Conservation (phyloP, 2,329 filamentous ascomycete species). For the Trichoderma endophyticum region DNA sequence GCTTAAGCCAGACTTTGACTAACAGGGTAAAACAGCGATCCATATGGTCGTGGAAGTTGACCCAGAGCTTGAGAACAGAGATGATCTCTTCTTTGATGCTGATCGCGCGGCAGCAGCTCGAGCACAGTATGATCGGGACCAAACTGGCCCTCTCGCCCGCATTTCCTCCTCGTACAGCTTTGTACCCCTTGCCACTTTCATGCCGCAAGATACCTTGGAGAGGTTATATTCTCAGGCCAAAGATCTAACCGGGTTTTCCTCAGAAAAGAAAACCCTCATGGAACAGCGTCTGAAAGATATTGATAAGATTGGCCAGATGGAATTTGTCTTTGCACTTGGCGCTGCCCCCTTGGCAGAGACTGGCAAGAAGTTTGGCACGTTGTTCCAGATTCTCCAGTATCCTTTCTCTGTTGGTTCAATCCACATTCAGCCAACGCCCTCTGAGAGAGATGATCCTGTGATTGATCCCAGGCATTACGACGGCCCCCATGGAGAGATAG, state of each 20-base stretch:
- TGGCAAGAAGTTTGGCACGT: conserved; percentile 45
- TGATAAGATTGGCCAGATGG: conserved; percentile 42
- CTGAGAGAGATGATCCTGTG: conserved; percentile 29
- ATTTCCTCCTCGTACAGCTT: conserved; percentile 43
- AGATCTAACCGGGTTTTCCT: conserved; percentile 21
- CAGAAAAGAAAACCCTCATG: conserved; percentile 30
- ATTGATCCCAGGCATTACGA: conserved; percentile 45
- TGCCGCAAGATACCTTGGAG: conserved; percentile 26
- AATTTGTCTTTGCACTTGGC: conserved; percentile 48
- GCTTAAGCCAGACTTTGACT: background rate
- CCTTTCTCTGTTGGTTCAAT: conserved; percentile 48
- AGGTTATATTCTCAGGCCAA: conserved; percentile 24
- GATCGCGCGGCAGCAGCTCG: conserved; percentile 31
- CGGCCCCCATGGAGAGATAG: conserved; percentile 38
- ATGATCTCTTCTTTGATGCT: conserved; percentile 37
- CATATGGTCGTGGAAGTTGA: conserved; percentile 46
- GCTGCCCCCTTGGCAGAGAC: conserved; percentile 42
- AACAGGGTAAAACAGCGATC: conserved; percentile 32
- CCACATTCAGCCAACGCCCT: conserved; percentile 35
- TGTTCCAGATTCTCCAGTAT: conserved; percentile 50
- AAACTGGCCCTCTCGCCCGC: conserved; percentile 37
- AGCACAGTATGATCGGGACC: conserved; percentile 31
- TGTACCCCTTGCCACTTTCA: conserved; percentile 38
- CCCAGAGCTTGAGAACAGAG: conserved; percentile 37
- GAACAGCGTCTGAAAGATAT: conserved; percentile 32